These are phyloP conservation scores for Oryza punctata DNA, from an alignment of 176 grass and related monocot genomes.

Conservation along the genomic window DNA sequence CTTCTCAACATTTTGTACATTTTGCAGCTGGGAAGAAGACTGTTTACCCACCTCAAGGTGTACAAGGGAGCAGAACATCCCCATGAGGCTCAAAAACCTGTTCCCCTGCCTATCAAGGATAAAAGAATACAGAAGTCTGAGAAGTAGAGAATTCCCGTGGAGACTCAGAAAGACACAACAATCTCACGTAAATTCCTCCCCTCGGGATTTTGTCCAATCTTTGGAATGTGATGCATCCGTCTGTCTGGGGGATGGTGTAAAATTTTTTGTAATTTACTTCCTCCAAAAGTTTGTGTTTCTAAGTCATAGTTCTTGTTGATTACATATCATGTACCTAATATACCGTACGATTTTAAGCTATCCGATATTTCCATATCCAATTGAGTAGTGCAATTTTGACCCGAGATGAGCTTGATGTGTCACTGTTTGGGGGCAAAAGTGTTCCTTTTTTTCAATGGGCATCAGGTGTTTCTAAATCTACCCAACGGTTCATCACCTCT, in stretches of 20 bases:
- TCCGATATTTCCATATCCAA: neutral
- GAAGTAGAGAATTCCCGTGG: constrained; percentile 21
- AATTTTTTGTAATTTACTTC: constrained; percentile 32
- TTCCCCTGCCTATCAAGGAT: constrained; percentile 84
- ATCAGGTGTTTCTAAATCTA: neutral
- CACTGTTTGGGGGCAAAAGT: neutral
- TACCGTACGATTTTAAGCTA: constrained; percentile 15
- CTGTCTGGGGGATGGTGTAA: constrained; percentile 26
- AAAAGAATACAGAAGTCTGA: constrained; percentile 71
- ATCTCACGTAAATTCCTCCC: neutral
- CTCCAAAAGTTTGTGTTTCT: neutral
- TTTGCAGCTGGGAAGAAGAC: constrained; percentile 81
- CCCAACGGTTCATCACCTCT: neutral
- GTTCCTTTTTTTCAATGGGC: neutral
- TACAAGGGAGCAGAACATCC: constrained; percentile 94
- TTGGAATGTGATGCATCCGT: constrained; percentile 32
- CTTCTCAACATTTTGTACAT: constrained; percentile 10
- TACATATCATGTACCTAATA: constrained; percentile 25
- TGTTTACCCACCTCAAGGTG: constrained; percentile 98
- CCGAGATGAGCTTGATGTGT: constrained; percentile 7
- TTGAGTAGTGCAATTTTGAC: constrained; percentile 12
- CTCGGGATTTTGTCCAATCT: constrained; percentile 3
- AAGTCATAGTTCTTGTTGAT: neutral
- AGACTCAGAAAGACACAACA: constrained; percentile 20
- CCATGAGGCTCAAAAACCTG: constrained; percentile 76